Evolutionary conservation across 352 stramenopile genomes (phyloP), one percentile per base, ranked within the genome.

Genomic region (Blastocystis sp.): DNA sequence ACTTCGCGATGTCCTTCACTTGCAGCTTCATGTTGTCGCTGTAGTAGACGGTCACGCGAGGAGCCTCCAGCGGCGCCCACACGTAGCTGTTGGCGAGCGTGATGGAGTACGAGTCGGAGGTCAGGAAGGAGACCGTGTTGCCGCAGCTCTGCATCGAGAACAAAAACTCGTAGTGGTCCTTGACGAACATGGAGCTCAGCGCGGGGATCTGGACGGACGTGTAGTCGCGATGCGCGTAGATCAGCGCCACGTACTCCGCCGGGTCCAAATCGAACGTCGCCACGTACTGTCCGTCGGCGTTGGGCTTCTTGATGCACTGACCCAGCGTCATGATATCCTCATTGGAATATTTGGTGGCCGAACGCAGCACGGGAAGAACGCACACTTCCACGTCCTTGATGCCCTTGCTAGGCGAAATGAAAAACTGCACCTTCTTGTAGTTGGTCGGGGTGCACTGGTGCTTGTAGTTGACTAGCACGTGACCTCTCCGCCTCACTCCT

Each of bases 61-160:
- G 57, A 34, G 57, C 24, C 4, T 4, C 21, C 9, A 24, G 18
- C 27, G 24, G 6, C 1, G 32, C 21, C 61, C 61, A 73, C 61
- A 73, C 61, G 29, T 73, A 73, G n/a, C 32, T 29, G 36, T 73
- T 51, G 34, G 3, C 4, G 32, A 73, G 18, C 11, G 61, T 73
- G 32, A 73, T 51, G 3, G 61, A 73, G 61, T 51, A 73, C 18
- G 61, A 73, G 18, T 73, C 61, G 32, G 61, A 73, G 32, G 29
- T 27, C 21, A 51, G n/a, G 34, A 73, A 73, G 3, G 61, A 46
- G 16, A 40, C 44, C 4, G 9, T 16, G 44, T 73, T 46, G 61
- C 46, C 61, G 44, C 61, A 73, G 32, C 61, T 73, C 4, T 14
- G 61, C 61, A 73, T 73, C 21, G 61, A 46, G 32, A 73, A 73